Evolutionary conservation across 148 eudicot genomes (phyloP), one percentile per base, ranked within the genome.

Genomic region (Silene uniflora): DNA sequence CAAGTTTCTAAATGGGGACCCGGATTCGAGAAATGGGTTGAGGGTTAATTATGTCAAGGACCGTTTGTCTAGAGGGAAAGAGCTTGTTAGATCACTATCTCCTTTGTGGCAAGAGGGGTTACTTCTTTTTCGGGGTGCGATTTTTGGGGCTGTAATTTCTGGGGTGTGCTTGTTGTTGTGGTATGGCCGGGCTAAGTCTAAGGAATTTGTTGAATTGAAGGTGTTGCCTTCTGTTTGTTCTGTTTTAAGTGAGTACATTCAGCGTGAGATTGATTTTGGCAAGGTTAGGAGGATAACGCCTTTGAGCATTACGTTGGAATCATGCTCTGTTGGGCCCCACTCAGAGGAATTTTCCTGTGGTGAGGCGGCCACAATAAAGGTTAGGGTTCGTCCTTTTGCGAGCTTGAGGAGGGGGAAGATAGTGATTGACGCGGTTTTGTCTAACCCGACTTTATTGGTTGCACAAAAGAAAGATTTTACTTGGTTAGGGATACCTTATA

Each of bases 51-150:
- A 77, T 74, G 91, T 92, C 19, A 90, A 78, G 46, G 86, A 90
- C 77, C 97, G 87, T 69, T 69, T 92, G 74, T 73, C 72, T 8
- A 79, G 81, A 32, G 88, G 89, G 39, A 88, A 84, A 85, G 84
- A 80, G 69, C 59, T 90, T 16, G 93, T 87, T 56, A 88, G 76
- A 72, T 78, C 88, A 62, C 62, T 92, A 55, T 73, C 86, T 22
- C 89, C 98, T 62, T 78, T 95, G 65, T 89, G 93, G 99, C 89
- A 88, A 77, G 99, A 95, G 82, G 93, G 99, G 65, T 78, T 95
- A 35, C 75, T 95, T 67, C 76, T 95, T 13, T 76, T 95, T 75
- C 87, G 99, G 77, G 89, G 96, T 78, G 93, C 97, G 19, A 77
- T 95, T 65, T 90, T 92, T 75, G 85, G 78, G 63, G 90, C 92